A percentile compares a stretch with the other conserved stretches of the same genome.
Evolutionary conservation across 2,329 filamentous ascomycete genomes (phyloP).

Genomic region (Colletotrichum sp.): DNA sequence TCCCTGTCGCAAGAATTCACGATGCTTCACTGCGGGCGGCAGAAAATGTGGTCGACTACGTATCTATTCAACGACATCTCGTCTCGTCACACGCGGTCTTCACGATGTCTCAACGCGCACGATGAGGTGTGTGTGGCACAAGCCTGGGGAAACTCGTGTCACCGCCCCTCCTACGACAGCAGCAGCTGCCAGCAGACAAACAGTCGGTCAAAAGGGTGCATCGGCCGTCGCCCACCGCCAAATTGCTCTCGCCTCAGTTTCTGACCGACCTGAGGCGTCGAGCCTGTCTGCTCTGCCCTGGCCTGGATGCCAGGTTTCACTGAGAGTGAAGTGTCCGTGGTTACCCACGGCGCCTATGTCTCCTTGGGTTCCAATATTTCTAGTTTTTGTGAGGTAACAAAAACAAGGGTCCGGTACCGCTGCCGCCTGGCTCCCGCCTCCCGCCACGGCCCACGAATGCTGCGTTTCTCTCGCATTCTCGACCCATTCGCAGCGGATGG

Average conservation of each 20-base stretch:
- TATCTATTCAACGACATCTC: neutral
- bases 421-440: neutral
- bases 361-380: slow-evolving; percentile 6
- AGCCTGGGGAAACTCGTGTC: neutral
- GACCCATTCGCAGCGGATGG: neutral
- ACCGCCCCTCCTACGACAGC: neutral
- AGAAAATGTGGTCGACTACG: slow-evolving; percentile 1
- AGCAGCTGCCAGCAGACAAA: neutral
- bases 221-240: neutral
- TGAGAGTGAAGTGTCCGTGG: neutral
- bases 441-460: neutral
- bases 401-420: slow-evolving; percentile 2
- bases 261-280: neutral
- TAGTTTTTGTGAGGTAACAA: slow-evolving; percentile 33
- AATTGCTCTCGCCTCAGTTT: neutral
- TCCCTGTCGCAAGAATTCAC: slow-evolving; percentile 6
- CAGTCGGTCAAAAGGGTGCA: neutral
- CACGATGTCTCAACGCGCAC: neutral
- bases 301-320: slow-evolving; percentile 1
- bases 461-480: neutral
- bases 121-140: neutral
- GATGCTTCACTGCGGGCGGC: slow-evolving; percentile 12
- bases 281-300: neutral
- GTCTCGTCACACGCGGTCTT: neutral
- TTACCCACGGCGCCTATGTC: neutral